These are phyloP conservation scores for Beauveria rudraprayagi DNA, from an alignment of 2,329 filamentous ascomycete genomes.

Conservation along the genomic window DNA sequence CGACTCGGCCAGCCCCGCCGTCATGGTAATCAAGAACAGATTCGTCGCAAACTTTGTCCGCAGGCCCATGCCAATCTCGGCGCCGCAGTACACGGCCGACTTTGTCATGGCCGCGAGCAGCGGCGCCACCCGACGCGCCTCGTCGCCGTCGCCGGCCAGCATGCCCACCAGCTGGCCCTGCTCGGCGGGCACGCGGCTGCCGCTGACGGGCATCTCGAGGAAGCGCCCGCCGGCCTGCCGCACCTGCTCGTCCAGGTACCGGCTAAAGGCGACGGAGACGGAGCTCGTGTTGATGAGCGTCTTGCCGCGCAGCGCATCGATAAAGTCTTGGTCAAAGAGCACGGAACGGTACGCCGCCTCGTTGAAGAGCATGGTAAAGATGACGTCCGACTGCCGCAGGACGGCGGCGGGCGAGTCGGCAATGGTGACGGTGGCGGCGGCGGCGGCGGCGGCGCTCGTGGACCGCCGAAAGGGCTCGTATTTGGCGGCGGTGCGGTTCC, in stretches of 20 bases:
- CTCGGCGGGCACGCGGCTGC: slow-evolving; percentile 26
- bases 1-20: slow-evolving; percentile 25
- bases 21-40: slow-evolving; percentile 21
- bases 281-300: slow-evolving; percentile 25
- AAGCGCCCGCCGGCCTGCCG: slow-evolving; percentile 20
- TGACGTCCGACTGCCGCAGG: slow-evolving; percentile 20
- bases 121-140: slow-evolving; percentile 19
- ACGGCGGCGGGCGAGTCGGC: slow-evolving; percentile 20
- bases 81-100: slow-evolving; percentile 26
- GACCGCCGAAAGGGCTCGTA: slow-evolving; percentile 15
- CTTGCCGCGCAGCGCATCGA: slow-evolving; percentile 20
- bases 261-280: slow-evolving; percentile 20
- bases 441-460: slow-evolving; percentile 18
- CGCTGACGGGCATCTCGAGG: slow-evolving; percentile 29
- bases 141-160: slow-evolving; percentile 22
- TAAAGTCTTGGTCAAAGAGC: slow-evolving; percentile 19
- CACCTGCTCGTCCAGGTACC: slow-evolving; percentile 17
- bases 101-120: slow-evolving; percentile 20
- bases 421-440: slow-evolving; percentile 13
- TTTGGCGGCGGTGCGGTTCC: slow-evolving; percentile 24
- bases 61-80: slow-evolving; percentile 23
- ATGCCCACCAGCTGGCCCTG: slow-evolving; percentile 26
- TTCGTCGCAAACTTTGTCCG: slow-evolving; percentile 27
- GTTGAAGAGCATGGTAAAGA: slow-evolving; percentile 26
- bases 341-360: slow-evolving; percentile 17